A percentile compares a stretch with the other conserved stretches of the same genome.
Conservation (phyloP, 2,329 filamentous ascomycete species). For the Elsinoe batatas region DNA sequence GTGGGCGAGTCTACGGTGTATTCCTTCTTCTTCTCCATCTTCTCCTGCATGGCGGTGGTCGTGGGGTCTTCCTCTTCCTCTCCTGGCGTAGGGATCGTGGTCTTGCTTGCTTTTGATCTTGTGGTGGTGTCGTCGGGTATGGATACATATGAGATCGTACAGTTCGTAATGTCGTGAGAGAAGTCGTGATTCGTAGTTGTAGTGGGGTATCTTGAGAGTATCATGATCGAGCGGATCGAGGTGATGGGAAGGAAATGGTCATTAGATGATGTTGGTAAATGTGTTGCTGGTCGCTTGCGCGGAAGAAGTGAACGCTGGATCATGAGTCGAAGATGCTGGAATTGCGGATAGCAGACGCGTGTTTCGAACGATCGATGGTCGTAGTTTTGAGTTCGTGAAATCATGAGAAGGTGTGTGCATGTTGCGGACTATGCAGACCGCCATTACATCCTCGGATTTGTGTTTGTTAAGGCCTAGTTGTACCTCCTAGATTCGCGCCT, state of each 20-base stretch:
- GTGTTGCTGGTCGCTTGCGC: conserved; percentile 5
- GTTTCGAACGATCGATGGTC: background rate
- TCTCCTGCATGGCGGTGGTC: background rate
- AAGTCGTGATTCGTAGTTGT: background rate
- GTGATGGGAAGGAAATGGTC: background rate
- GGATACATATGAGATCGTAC: conserved; percentile 6
- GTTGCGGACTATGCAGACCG: background rate
- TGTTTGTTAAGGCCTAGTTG: background rate
- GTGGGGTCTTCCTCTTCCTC: background rate
- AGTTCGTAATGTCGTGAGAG: background rate
- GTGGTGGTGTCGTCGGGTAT: background rate
- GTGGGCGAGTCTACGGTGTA: background rate
- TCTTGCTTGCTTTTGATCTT: conserved; percentile 3
- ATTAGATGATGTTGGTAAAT: background rate
- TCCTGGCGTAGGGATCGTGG: background rate
- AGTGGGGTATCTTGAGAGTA: background rate
- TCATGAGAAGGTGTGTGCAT: background rate
- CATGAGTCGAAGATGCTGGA: background rate
- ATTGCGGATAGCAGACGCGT: background rate
- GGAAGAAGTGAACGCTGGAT: background rate
- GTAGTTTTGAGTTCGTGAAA: too few relatives aligned
- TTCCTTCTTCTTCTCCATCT: background rate
- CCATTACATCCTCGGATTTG: background rate
- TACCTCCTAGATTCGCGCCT: background rate
- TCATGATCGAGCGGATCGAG: background rate